Conservation (phyloP, 768 basidiomycete species). For the Russula virescens region DNA sequence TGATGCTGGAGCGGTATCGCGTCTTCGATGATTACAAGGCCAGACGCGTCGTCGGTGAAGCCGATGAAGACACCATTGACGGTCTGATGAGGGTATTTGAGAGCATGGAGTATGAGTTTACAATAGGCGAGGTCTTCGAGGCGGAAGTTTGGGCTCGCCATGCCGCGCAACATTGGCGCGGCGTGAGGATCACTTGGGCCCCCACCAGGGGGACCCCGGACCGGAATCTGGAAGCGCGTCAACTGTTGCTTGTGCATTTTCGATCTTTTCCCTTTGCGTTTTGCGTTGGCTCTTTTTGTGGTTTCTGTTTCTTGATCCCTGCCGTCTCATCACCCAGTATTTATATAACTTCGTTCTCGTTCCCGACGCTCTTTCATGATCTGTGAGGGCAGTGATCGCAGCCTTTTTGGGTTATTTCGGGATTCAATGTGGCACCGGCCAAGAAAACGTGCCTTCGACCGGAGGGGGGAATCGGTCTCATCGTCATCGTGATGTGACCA, state of each 20-base stretch:
- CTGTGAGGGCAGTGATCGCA: not conserved
- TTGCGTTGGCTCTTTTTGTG: not conserved
- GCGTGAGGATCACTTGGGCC: too few relatives aligned
- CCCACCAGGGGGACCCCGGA: too few relatives aligned
- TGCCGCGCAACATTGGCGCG: not conserved
- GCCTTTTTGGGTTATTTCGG: not conserved
- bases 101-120: slow-evolving; percentile 72
- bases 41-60: slow-evolving; percentile 26
- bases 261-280: not conserved
- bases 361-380: not conserved
- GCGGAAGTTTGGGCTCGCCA: slow-evolving; percentile 35
- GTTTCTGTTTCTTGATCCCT: not conserved
- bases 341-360: not conserved
- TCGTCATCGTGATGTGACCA: not conserved
- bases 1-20: slow-evolving; percentile 76
- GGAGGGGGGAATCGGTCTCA: too few relatives aligned
- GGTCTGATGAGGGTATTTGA: slow-evolving; percentile 69
- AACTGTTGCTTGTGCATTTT: too few relatives aligned
- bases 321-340: not conserved
- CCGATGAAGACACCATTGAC: slow-evolving; percentile 79
- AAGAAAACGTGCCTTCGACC: too few relatives aligned
- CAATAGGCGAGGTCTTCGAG: slow-evolving; percentile 59
- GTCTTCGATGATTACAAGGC: slow-evolving; percentile 50
- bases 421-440: too few relatives aligned
- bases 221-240: not conserved